Evolutionary conservation across 805 yeast genomes (phyloP).

Genomic region (Yarrowia deformans): DNA sequence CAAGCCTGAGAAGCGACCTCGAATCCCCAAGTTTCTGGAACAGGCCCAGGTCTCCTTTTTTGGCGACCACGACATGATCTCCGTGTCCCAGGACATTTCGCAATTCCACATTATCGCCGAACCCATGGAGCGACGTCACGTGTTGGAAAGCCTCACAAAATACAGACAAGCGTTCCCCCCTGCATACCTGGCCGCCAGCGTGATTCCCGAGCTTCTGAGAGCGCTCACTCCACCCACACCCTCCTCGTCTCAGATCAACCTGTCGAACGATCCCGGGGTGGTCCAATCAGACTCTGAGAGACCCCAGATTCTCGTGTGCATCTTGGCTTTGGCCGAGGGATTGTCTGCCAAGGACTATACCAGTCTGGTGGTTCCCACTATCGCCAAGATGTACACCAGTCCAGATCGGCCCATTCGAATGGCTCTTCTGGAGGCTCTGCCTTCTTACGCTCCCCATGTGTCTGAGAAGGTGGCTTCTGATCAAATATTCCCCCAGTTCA

Average conservation of each 20-base stretch:
- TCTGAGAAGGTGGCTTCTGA: conserved; percentile 69
- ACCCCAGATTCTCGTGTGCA: conserved; percentile 42
- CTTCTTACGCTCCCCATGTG: conserved; percentile 59
- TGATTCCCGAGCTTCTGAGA: conserved; percentile 74
- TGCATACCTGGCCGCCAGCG: conserved; percentile 62
- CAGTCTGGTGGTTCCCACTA: conserved; percentile 61
- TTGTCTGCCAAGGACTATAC: conserved; percentile 52
- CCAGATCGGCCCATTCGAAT: conserved; percentile 82
- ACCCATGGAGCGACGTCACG: conserved; percentile 22
- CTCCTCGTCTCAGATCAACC: conserved; percentile 24
- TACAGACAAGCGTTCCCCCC: conserved; percentile 52
- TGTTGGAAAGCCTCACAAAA: conserved; percentile 19
- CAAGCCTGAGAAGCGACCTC: conserved; percentile 21
- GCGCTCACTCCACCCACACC: conserved; percentile 44
- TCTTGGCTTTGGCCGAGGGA: conserved; percentile 42
- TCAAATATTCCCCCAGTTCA: conserved; percentile 68
- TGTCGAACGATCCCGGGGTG: conserved; percentile 39
- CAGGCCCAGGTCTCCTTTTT: conserved; percentile 25
- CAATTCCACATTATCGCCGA: conserved; percentile 33
- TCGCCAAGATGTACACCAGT: conserved; percentile 66
- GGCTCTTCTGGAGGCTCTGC: conserved; percentile 69
- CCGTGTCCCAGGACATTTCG: conserved; percentile 16
- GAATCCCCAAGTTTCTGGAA: conserved; percentile 31
- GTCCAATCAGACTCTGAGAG: conserved; percentile 42
- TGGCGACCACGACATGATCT: conserved; percentile 33